Conservation (phyloP, 2,329 filamentous ascomycete genomes). For the Corinectria fuckeliana region DNA sequence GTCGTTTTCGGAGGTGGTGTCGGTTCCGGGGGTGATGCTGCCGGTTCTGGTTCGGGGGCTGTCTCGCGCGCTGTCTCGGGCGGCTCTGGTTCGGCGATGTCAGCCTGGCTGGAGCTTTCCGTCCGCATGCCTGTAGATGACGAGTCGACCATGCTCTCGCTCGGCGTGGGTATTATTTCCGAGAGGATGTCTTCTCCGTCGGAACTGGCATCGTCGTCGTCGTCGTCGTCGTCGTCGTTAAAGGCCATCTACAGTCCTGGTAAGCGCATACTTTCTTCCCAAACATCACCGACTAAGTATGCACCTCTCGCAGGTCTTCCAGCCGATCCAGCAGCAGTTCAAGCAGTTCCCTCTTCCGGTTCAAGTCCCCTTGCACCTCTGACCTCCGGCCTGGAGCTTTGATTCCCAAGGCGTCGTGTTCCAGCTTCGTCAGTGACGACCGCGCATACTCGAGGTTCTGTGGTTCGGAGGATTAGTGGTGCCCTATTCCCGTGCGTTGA, state of each 20-base stretch:
- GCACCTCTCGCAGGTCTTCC: slow-evolving; percentile 70
- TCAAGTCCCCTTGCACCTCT: slow-evolving; percentile 68
- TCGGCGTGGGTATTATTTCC: slow-evolving; percentile 61
- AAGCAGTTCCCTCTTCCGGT: slow-evolving; percentile 68
- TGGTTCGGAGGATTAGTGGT: slow-evolving; percentile 10
- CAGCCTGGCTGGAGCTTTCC: slow-evolving; percentile 30
- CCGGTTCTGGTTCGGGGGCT: slow-evolving; percentile 18
- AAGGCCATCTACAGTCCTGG: slow-evolving; percentile 39
- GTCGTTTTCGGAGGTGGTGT: slow-evolving; percentile 13
- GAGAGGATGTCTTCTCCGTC: slow-evolving; percentile 65
- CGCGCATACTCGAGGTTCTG: slow-evolving; percentile 78
- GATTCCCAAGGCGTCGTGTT: slow-evolving; percentile 69
- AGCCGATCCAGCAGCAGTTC: slow-evolving; percentile 71
- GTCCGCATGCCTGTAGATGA: slow-evolving; percentile 38
- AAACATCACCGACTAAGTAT: not conserved
- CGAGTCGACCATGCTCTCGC: slow-evolving; percentile 56
- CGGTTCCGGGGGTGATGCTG: slow-evolving; percentile 10
- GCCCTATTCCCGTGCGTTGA: not conserved
- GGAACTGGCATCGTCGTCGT: slow-evolving; percentile 50
- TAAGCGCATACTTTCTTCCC: slow-evolving; percentile 21
- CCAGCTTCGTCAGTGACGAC: slow-evolving; percentile 70
- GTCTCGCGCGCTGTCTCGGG: slow-evolving; percentile 46
- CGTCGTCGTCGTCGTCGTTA: slow-evolving; percentile 46
- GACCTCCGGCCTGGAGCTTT: slow-evolving; percentile 65
- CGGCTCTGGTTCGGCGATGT: slow-evolving; percentile 52